phyloP scores from a whole-genome alignment of 2,329 filamentous ascomycete species.

The Laburnicola sp. region DNA sequence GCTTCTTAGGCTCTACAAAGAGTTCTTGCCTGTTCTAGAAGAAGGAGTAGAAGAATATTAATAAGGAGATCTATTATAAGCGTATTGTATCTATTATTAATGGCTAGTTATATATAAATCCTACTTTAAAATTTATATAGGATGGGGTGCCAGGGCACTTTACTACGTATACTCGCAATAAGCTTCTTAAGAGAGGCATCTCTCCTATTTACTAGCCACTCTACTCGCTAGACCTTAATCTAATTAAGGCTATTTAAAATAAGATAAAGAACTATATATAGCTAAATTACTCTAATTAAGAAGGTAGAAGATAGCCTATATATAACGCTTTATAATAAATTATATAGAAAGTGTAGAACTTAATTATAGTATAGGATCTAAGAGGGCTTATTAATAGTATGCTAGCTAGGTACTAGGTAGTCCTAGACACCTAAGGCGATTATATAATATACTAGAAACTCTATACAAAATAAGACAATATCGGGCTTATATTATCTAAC shows the following conservation, averaged over 20 bases:
- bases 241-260: constrained; percentile 12
- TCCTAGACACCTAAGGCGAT: constrained; percentile 2
- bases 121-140: constrained; percentile 12
- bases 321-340: constrained; percentile 4
- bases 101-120: constrained; percentile 13
- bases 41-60: constrained; percentile 37
- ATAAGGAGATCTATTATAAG: constrained; percentile 22
- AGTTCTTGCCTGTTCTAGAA: constrained; percentile 36
- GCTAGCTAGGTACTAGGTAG: constrained; percentile 1
- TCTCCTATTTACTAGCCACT: constrained; percentile 9
- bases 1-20: constrained; percentile 19
- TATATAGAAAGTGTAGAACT: constrained; percentile 1
- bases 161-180: background rate
- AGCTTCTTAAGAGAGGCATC: constrained; percentile 2
- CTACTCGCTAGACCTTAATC: constrained; percentile 11
- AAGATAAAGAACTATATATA: constrained; percentile 14
- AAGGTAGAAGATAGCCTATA: constrained; percentile 3
- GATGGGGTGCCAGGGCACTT: constrained; percentile 10
- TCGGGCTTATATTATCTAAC: too few relatives aligned
- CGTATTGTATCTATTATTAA: constrained; percentile 18
- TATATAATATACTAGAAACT: background rate
- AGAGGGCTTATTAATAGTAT: background rate
- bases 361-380: background rate
- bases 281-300: constrained; percentile 5
- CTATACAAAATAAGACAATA: too few relatives aligned